These are phyloP conservation scores for Sclerotiophoma versabilis DNA, from an alignment of 2,329 filamentous ascomycete genomes.

Conservation along the genomic window DNA sequence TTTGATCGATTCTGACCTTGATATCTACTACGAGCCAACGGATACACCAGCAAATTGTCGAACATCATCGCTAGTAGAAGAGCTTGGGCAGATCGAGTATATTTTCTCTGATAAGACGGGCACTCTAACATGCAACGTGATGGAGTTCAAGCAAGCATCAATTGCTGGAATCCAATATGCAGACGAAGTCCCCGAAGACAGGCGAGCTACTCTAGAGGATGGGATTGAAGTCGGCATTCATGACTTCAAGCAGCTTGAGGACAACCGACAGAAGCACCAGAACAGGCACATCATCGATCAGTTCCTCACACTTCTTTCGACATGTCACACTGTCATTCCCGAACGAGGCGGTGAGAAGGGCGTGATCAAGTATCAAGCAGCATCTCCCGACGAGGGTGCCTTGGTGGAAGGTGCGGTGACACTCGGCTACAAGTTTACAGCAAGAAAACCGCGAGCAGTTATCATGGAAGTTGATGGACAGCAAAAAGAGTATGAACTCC, in stretches of 20 bases:
- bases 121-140: constrained; percentile 96
- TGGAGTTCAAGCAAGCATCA: constrained; percentile 96
- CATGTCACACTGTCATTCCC: constrained; percentile 97
- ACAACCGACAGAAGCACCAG: constrained; percentile 71
- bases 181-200: constrained; percentile 89
- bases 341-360: constrained; percentile 82
- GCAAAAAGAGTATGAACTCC: constrained; percentile 82
- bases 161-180: constrained; percentile 95
- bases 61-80: constrained; percentile 95
- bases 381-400: constrained; percentile 96
- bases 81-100: constrained; percentile 96
- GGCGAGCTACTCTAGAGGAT: constrained; percentile 79
- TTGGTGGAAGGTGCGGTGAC: constrained; percentile 87
- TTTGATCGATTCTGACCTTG: constrained; percentile 94
- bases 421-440: constrained; percentile 88
- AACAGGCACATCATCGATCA: constrained; percentile 74
- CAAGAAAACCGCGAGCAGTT: constrained; percentile 87
- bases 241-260: constrained; percentile 77
- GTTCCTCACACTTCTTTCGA: constrained; percentile 84
- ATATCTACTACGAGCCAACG: constrained; percentile 96
- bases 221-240: constrained; percentile 80
- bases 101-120: constrained; percentile 99
- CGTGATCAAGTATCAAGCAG: constrained; percentile 95
- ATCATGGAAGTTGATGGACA: constrained; percentile 77
- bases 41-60: constrained; percentile 96